Conservation (phyloP, 2,329 filamentous ascomycete species). For the Pseudohalonectria lignicola region DNA sequence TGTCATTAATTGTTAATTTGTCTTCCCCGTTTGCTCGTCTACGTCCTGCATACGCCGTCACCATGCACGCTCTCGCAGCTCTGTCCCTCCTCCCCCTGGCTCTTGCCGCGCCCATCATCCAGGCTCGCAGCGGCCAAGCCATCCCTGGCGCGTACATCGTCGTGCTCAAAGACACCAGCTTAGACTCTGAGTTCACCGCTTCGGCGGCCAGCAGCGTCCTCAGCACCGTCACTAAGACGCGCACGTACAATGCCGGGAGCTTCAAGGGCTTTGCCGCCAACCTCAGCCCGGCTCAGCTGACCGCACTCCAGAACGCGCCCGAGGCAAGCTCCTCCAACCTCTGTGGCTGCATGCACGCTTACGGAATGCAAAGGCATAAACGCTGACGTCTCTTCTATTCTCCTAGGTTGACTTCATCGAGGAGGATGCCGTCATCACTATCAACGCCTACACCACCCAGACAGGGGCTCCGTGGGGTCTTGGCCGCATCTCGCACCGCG, state of each 20-base stretch:
- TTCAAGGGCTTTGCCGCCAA: conserved; percentile 18
- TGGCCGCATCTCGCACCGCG: conserved; percentile 13
- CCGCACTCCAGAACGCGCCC: conserved; percentile 10
- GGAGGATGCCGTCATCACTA: conserved; percentile 16
- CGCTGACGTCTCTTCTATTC: conserved; percentile 5
- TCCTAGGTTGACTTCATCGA: conserved; percentile 19
- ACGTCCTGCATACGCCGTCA: too few species aligned
- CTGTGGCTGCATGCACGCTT: background rate
- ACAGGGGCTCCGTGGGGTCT: conserved; percentile 16
- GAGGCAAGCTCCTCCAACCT: conserved; percentile 10
- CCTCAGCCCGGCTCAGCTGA: conserved; percentile 11
- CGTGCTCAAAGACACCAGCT: conserved; percentile 24
- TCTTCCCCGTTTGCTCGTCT: too few species aligned
- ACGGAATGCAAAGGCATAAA: background rate
- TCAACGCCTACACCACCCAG: conserved; percentile 16
- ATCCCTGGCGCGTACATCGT: conserved; percentile 32
- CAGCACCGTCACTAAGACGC: conserved; percentile 7
- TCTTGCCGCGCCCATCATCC: conserved; percentile 20
- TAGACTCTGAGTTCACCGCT: conserved; percentile 14
- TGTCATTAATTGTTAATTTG: background rate
- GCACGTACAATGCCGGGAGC: conserved; percentile 13
- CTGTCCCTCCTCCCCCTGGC: conserved; percentile 2
- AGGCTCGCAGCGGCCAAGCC: conserved; percentile 19
- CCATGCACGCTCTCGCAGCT: conserved; percentile 1
- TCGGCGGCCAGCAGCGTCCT: conserved; percentile 6